A percentile compares a stretch with the other conserved stretches of the same genome.
Conservation (phyloP, 495 filamentous ascomycete genomes). For the Trichoderma erinaceum region DNA sequence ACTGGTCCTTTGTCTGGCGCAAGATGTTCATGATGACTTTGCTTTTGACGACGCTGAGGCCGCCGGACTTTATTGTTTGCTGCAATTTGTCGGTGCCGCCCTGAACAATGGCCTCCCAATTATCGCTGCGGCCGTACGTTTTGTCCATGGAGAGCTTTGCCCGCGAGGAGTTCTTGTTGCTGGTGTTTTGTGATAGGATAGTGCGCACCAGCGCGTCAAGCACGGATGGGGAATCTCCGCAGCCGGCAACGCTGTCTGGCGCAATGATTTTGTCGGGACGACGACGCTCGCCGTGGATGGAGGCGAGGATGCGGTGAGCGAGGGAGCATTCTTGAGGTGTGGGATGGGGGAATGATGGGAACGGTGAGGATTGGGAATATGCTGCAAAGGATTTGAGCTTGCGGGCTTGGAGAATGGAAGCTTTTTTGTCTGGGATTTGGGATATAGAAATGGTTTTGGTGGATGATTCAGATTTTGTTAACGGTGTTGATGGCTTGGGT, state of each 20-base stretch:
- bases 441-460: neutral
- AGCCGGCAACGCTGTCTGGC: slow-evolving; percentile 66
- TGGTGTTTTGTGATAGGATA: slow-evolving; percentile 67
- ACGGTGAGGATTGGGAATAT: slow-evolving; percentile 48
- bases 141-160: slow-evolving; percentile 67
- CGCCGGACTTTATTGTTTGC: slow-evolving; percentile 67
- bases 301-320: slow-evolving; percentile 58
- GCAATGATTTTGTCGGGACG: slow-evolving; percentile 56
- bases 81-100: slow-evolving; percentile 58
- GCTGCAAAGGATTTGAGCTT: slow-evolving; percentile 31
- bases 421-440: neutral
- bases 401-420: slow-evolving; percentile 23
- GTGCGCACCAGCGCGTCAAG: slow-evolving; percentile 81
- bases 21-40: slow-evolving; percentile 69
- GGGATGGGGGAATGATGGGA: slow-evolving; percentile 60
- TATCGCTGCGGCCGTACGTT: slow-evolving; percentile 69
- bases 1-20: slow-evolving; percentile 60
- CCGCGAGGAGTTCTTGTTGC: slow-evolving; percentile 54
- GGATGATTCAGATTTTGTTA: neutral
- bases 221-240: slow-evolving; percentile 79
- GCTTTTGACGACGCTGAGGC: slow-evolving; percentile 66
- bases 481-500: neutral
- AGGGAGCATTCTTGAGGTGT: slow-evolving; percentile 65
- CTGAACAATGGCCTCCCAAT: slow-evolving; percentile 68
- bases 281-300: slow-evolving; percentile 58